phyloP scores from a whole-genome alignment of 2,329 filamentous ascomycete genomes.

The Colletotrichum orbiculare region DNA sequence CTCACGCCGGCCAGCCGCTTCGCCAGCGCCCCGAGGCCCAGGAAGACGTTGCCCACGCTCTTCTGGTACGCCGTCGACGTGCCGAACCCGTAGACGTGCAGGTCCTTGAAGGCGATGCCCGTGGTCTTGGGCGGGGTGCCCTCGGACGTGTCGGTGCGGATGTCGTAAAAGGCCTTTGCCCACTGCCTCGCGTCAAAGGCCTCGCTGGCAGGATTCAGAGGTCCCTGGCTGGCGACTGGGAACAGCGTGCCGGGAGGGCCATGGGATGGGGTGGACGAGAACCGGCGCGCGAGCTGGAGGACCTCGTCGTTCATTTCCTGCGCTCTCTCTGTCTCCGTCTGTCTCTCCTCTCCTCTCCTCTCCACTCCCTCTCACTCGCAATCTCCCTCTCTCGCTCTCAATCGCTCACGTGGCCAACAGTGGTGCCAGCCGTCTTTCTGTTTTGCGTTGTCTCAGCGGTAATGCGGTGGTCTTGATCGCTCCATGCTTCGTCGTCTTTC shows the following conservation, averaged over 20 bases:
- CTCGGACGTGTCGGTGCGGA: slow-evolving; percentile 40
- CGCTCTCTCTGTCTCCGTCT: background rate
- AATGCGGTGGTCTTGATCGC: no score
- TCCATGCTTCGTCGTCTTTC: no score
- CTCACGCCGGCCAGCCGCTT: slow-evolving; percentile 42
- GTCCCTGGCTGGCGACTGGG: slow-evolving; percentile 39
- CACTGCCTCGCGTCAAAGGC: slow-evolving; percentile 56
- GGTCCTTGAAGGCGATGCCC: slow-evolving; percentile 55
- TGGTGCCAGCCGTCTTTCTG: no score
- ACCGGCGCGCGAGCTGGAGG: slow-evolving; percentile 43
- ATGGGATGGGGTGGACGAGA: slow-evolving; percentile 40
- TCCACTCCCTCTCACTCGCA: slow-evolving; percentile 7
- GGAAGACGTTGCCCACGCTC: slow-evolving; percentile 51
- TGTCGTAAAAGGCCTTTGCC: slow-evolving; percentile 51
- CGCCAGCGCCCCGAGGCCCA: slow-evolving; percentile 42
- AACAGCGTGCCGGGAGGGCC: slow-evolving; percentile 42
- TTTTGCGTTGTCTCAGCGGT: no score
- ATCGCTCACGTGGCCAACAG: no score
- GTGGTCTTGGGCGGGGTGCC: slow-evolving; percentile 45
- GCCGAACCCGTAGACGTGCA: slow-evolving; percentile 56
- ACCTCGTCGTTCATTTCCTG: slow-evolving; percentile 37
- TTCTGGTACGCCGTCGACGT: slow-evolving; percentile 56
- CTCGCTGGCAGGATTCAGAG: slow-evolving; percentile 52
- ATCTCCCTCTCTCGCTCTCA: no score
- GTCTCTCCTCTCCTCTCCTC: slow-evolving; percentile 10